Conservation (phyloP, 2,329 filamentous ascomycete genomes). For the Zymoseptoria pseudotritici region DNA sequence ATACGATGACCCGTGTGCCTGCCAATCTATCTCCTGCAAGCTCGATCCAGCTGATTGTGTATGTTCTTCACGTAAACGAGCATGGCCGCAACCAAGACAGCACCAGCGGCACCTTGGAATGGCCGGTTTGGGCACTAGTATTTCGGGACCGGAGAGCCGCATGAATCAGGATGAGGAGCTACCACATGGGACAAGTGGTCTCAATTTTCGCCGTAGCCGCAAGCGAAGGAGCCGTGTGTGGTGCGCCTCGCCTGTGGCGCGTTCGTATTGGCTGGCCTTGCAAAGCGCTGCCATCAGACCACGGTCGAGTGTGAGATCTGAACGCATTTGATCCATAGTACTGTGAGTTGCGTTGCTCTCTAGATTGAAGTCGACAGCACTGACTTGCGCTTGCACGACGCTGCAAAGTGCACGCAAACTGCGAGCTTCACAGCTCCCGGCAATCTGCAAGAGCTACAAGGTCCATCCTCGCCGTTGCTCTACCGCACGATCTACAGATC, state of each 20-base stretch:
- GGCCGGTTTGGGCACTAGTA: background rate
- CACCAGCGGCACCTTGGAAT: background rate
- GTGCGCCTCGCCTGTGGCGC: background rate
- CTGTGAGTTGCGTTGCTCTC: background rate
- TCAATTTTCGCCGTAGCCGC: background rate
- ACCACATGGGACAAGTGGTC: background rate
- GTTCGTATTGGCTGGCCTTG: background rate
- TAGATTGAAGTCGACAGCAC: background rate
- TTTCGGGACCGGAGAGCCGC: background rate
- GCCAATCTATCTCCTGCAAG: background rate
- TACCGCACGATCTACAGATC: background rate
- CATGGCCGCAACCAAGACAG: background rate
- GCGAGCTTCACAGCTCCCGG: background rate
- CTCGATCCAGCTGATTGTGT: background rate
- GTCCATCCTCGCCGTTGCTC: background rate
- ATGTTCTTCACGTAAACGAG: background rate
- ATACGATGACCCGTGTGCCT: background rate
- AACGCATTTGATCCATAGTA: background rate
- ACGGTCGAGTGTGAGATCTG: background rate
- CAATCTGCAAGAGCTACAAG: background rate
- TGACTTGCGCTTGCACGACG: background rate
- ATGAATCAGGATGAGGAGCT: background rate
- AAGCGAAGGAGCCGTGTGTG: background rate
- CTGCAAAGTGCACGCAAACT: background rate
- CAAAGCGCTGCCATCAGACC: background rate